These are phyloP conservation scores for Discostella stelligera DNA, from an alignment of 352 stramenopile species.

Conservation along the genomic window DNA sequence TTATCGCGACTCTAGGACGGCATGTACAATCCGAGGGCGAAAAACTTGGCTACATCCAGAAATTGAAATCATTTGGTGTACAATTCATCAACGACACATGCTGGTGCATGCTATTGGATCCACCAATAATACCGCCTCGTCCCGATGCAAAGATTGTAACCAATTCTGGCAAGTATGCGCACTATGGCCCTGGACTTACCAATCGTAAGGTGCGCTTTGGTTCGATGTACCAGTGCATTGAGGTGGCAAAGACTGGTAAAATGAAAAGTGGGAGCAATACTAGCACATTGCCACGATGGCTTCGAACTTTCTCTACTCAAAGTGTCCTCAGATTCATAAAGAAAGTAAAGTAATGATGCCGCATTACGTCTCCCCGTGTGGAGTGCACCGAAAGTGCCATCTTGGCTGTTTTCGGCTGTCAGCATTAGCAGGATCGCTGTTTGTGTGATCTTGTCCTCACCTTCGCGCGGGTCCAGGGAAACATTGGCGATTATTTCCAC, in stretches of 20 bases:
- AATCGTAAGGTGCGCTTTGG: conserved; percentile 54
- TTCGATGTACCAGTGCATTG: conserved; percentile 63
- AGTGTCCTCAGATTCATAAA: not conserved
- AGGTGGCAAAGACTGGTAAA: conserved; percentile 56
- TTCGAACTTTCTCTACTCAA: conserved; percentile 23
- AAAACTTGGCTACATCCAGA: conserved; percentile 38
- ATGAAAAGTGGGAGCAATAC: not conserved
- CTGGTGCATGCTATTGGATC: conserved; percentile 80
- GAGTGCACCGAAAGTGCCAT: too few relatives aligned
- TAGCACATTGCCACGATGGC: conserved; percentile 14
- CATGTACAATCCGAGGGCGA: conserved; percentile 27
- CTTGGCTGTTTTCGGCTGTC: too few relatives aligned
- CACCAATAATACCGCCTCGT: conserved; percentile 64
- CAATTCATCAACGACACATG: conserved; percentile 79
- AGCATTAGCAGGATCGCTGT: too few relatives aligned
- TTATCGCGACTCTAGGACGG: conserved; percentile 61
- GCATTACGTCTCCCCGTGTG: too few relatives aligned
- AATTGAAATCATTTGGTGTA: conserved; percentile 62
- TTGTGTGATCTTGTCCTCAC: too few relatives aligned
- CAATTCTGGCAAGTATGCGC: conserved; percentile 76
- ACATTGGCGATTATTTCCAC: too few relatives aligned
- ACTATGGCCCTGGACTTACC: conserved; percentile 70
- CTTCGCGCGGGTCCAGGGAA: too few relatives aligned
- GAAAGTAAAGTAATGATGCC: conserved; percentile 9
- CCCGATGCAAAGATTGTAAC: conserved; percentile 61